Conservation (phyloP, 1,139 yeast genomes). For the Blastobotrys elegans region DNA sequence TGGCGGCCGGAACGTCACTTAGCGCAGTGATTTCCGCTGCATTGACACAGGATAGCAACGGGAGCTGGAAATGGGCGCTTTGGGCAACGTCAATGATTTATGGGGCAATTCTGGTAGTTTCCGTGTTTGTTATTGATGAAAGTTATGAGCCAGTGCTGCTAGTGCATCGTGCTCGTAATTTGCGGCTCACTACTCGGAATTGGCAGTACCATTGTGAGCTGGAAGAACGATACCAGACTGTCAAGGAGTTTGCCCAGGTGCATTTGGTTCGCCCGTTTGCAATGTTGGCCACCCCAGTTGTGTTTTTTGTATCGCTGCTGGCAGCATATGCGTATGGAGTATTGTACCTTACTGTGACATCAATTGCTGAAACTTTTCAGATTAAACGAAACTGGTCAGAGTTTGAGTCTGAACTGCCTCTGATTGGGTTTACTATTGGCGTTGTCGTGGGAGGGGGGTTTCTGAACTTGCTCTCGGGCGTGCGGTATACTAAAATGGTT, state of each 20-base stretch:
- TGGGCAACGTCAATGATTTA: conserved; percentile 63
- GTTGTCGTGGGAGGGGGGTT: conserved; percentile 46
- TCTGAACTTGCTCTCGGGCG: conserved; percentile 35
- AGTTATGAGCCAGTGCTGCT: conserved; percentile 67
- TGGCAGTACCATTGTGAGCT: conserved; percentile 40
- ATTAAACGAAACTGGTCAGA: conserved; percentile 36
- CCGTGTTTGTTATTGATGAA: conserved; percentile 53
- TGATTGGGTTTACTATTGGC: conserved; percentile 54
- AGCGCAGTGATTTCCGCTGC: conserved; percentile 70
- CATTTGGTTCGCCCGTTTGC: conserved; percentile 42
- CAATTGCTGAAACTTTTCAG: conserved; percentile 36
- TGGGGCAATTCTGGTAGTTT: conserved; percentile 48
- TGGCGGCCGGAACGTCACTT: conserved; percentile 67
- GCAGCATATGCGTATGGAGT: conserved; percentile 46
- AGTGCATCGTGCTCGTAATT: conserved; percentile 48
- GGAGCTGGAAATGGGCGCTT: conserved; percentile 54
- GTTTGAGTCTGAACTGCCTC: conserved; percentile 50
- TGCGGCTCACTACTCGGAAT: conserved; percentile 59
- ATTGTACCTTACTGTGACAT: conserved; percentile 40
- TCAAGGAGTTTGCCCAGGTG: conserved; percentile 36
- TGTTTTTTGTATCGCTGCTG: conserved; percentile 39
- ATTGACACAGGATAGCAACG: conserved; percentile 45
- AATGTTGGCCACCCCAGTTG: conserved; percentile 44
- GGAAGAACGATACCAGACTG: conserved; percentile 41
- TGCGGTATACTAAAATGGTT: conserved; percentile 34